Evolutionary conservation across 108 stramenopile genomes (phyloP).

Genomic region (Cyclotella cryptica): DNA sequence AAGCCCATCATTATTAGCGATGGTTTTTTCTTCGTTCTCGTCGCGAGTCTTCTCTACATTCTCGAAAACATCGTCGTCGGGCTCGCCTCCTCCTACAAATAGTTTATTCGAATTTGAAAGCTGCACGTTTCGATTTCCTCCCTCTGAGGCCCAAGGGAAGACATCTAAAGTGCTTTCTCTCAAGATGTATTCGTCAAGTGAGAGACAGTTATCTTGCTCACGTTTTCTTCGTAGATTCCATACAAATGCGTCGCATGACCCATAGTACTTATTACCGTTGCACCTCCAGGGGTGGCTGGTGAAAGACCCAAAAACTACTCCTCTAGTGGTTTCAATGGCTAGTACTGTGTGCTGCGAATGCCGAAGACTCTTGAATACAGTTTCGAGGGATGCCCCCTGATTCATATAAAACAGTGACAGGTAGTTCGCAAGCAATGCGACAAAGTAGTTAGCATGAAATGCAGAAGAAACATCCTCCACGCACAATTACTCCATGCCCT

Average conservation of each 20-base stretch:
- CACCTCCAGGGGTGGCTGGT: conserved; percentile 32
- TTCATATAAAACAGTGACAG: too few relatives aligned
- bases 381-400: conserved; percentile 31
- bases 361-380: conserved; percentile 5
- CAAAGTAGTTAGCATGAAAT: conserved; percentile 4
- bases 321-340: conserved; percentile 31
- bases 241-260: conserved; percentile 68
- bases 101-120: conserved; percentile 33
- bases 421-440: too few relatives aligned
- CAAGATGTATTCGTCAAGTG: conserved; percentile 36
- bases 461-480: too few relatives aligned
- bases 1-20: conserved; percentile 1
- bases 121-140: conserved; percentile 39
- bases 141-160: conserved; percentile 25
- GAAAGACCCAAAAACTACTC: conserved; percentile 36
- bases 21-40: neutral
- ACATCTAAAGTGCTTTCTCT: conserved; percentile 40
- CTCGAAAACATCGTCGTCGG: conserved; percentile 13
- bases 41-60: conserved; percentile 3
- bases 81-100: conserved; percentile 40
- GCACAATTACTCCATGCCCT: neutral
- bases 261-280: conserved; percentile 59
- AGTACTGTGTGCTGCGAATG: conserved; percentile 25
- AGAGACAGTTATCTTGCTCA: neutral
- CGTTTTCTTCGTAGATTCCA: conserved; percentile 66